These are phyloP conservation scores for Acorus calamus DNA, from an alignment of 106 monocot species.

Conservation along the genomic window DNA sequence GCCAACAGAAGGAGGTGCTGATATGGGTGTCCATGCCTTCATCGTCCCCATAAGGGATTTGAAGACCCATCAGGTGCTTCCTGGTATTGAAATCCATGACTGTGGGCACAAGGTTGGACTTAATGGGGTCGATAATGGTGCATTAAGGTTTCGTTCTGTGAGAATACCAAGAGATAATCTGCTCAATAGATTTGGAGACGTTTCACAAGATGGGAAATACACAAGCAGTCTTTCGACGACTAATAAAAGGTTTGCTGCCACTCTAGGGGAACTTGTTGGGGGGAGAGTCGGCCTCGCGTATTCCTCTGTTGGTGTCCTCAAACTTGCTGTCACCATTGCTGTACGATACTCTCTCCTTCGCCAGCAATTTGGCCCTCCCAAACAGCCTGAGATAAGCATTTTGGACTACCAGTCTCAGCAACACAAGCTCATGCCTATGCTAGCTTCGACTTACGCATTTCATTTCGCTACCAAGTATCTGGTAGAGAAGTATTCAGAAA, in stretches of 20 bases:
- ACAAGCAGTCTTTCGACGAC: constrained; percentile 51
- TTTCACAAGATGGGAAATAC: constrained; percentile 78
- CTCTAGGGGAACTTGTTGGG: constrained; percentile 82
- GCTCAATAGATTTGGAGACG: constrained; percentile 85
- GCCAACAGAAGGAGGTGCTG: constrained; percentile 46
- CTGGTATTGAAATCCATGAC: constrained; percentile 87
- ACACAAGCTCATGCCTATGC: constrained; percentile 94
- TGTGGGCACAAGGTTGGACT: constrained; percentile 94
- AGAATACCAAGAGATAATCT: constrained; percentile 89
- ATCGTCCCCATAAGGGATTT: constrained; percentile 90
- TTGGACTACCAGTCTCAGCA: constrained; percentile 96
- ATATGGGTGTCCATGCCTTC: constrained; percentile 96
- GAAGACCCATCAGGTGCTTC: constrained; percentile 49
- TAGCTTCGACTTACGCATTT: constrained; percentile 86
- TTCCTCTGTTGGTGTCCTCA: constrained; percentile 67
- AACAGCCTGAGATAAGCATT: constrained; percentile 74
- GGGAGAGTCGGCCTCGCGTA: constrained; percentile 83
- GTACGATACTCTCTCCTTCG: constrained; percentile 84
- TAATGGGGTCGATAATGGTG: constrained; percentile 97
- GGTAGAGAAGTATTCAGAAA: constrained; percentile 69
- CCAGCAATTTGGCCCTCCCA: constrained; percentile 89
- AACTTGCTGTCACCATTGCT: constrained; percentile 66
- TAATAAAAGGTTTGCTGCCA: constrained; percentile 88
- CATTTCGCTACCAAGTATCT: constrained; percentile 66
- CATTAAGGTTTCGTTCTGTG: constrained; percentile 56